These are phyloP conservation scores for Yarrowia bubula DNA, from an alignment of 805 yeast genomes.

Conservation along the genomic window DNA sequence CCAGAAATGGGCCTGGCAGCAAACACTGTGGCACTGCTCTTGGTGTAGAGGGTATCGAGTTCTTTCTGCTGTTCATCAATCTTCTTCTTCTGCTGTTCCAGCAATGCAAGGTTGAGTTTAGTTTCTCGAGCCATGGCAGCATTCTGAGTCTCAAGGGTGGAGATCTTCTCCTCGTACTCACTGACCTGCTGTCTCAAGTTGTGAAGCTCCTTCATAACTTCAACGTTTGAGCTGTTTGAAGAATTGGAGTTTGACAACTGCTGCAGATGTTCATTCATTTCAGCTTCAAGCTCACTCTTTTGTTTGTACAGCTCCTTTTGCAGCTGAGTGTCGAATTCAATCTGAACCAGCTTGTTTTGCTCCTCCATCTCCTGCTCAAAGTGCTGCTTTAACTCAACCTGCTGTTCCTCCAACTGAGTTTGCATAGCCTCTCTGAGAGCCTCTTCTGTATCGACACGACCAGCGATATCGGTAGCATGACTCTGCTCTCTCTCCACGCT, in stretches of 20 bases:
- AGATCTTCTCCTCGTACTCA: not conserved
- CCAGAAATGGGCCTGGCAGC: not conserved
- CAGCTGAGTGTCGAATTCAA: slow-evolving; percentile 10
- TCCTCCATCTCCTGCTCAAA: slow-evolving; percentile 20
- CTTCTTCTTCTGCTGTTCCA: slow-evolving; percentile 9
- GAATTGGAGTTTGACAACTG: slow-evolving; percentile 1
- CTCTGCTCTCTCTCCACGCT: not conserved
- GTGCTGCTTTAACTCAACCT: not conserved
- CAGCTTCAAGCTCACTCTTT: not conserved
- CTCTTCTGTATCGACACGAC: not conserved
- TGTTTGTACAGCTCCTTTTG: slow-evolving; percentile 2
- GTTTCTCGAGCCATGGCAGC: slow-evolving; percentile 2
- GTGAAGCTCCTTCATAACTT: slow-evolving; percentile 11
- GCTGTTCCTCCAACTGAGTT: not conserved
- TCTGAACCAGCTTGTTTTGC: slow-evolving; percentile 2
- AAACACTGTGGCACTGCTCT: slow-evolving; percentile 7
- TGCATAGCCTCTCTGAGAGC: slow-evolving; percentile 6
- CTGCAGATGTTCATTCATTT: slow-evolving; percentile 4
- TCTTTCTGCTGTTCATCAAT: slow-evolving; percentile 9
- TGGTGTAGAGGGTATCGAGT: slow-evolving; percentile 5
- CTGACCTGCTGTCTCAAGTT: slow-evolving; percentile 2
- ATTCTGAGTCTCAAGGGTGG: slow-evolving; percentile 4
- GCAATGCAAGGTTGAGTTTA: slow-evolving; percentile 1
- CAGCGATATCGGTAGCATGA: not conserved
- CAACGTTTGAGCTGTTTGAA: not conserved